Evolutionary conservation across 2,329 filamentous ascomycete species (phyloP).

Genomic region (Alternaria novae-zelandiae): DNA sequence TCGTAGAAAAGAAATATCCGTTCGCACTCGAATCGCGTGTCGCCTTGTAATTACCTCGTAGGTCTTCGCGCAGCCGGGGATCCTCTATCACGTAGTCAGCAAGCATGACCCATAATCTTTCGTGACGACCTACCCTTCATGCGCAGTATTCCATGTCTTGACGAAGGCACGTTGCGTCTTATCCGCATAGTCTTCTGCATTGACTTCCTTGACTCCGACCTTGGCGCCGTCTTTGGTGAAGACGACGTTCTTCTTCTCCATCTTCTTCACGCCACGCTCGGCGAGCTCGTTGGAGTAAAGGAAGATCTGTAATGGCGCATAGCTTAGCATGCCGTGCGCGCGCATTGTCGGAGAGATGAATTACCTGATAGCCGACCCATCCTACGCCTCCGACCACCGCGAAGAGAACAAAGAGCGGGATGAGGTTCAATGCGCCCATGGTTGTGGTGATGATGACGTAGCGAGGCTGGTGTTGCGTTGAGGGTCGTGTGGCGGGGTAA

Average conservation of each 20-base stretch:
- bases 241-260: conserved; percentile 76
- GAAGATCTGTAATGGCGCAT: conserved; percentile 59
- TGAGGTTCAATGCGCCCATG: conserved; percentile 58
- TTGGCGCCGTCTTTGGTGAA: conserved; percentile 77
- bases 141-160: conserved; percentile 56
- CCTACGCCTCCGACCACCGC: conserved; percentile 62
- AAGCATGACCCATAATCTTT: background rate
- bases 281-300: conserved; percentile 70
- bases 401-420: conserved; percentile 72
- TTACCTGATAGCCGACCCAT: conserved; percentile 71
- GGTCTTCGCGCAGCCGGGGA: background rate
- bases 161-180: conserved; percentile 68
- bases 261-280: conserved; percentile 68
- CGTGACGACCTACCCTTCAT: conserved; percentile 24
- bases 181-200: conserved; percentile 75
- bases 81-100: background rate
- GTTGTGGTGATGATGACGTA: conserved; percentile 14
- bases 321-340: conserved; percentile 5
- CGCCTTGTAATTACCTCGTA: background rate
- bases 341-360: background rate
- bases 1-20: background rate
- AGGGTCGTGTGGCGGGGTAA: conserved; percentile 4
- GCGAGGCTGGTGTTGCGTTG: conserved; percentile 1
- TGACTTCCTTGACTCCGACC: conserved; percentile 73
- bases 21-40: background rate